A percentile compares a stretch with the other conserved stretches of the same genome.
Conservation (phyloP, 2,329 filamentous ascomycete genomes). For the Cephalotrichum gorgonifer region DNA sequence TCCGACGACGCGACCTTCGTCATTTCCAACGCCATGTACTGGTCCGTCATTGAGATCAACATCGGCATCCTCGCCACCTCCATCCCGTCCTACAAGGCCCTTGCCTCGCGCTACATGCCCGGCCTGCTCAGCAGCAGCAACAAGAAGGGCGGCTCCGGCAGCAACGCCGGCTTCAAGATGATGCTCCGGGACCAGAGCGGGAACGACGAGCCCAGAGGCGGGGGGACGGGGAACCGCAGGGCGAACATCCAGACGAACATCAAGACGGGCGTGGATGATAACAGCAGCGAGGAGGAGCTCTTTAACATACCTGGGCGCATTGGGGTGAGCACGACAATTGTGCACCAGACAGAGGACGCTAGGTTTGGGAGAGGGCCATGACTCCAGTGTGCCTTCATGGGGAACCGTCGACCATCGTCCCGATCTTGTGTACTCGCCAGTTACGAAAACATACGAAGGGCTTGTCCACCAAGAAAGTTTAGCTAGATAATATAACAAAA, state of each 20-base stretch:
- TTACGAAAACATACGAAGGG: too few relatives aligned
- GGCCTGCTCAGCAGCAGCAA: background rate
- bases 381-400: background rate
- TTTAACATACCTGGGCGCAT: background rate
- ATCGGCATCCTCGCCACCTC: constrained; percentile 24
- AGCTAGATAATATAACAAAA: too few relatives aligned
- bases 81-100: constrained; percentile 20
- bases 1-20: constrained; percentile 21
- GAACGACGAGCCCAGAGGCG: background rate
- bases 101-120: background rate
- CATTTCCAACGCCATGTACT: constrained; percentile 29
- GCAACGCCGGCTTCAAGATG: constrained; percentile 6
- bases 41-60: constrained; percentile 23
- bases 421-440: background rate
- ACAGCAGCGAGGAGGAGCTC: constrained; percentile 1
- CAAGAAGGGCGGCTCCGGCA: constrained; percentile 1
- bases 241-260: constrained; percentile 1
- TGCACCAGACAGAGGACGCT: background rate
- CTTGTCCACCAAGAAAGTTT: too few relatives aligned
- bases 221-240: background rate
- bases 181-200: constrained; percentile 6
- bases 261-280: background rate
- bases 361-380: background rate
- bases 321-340: background rate
- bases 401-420: background rate